Base-by-base conservation (phyloP, 768 basidiomycete species). In the Psilocybe subaeruginosa region DNA sequence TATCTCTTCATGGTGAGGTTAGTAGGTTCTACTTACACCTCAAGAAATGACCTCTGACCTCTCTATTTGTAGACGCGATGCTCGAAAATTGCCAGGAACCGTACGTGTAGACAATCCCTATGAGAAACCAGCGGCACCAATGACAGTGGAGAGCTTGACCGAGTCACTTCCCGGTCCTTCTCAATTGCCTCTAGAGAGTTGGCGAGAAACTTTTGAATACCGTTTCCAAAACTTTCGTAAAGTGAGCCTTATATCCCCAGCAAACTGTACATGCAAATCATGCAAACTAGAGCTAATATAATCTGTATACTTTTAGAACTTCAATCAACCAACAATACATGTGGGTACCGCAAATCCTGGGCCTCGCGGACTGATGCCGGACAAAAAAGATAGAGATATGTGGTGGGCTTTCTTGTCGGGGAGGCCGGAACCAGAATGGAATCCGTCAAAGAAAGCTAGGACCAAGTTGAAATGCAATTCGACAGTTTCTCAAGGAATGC, bases 361-460 rank as follows among this genome's bases (percentile, higher is more conserved):
- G 29, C 52, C 61, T 48, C 72, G 62, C 14, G 81, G 75, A 62
- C 59, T 80, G 45, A 81, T 92, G 62, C 92, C 92, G 27, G 87
- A 90, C 53, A 88, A 82, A 69, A 87, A 83, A 68, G 86, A 91
- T 60, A 81, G 92, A 58, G 89, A 91, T 63, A 73, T 78, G 16
- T 94, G 92, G 92, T 93, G 92, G 92, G 81, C 82, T 14, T 94
- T 87, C 64, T 73, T 94, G 4, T 77, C 84, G 48, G 92, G 91
- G 35, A 78, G 78, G 64, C 86, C 90, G n/a, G 83, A 85, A 68
- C 78, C 80, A 33, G 85, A 83, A 45, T 93, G 91, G 91, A 82
- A 81, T 68, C 79, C 82, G 19, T 78, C 82, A 9, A 85, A 82
- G 69, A 76, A 72, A 61, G 60, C 73, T 27, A 81, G 68, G 75